Base-by-base conservation (phyloP, 306 rosid species). In the Ochetophila trinervis region DNA sequence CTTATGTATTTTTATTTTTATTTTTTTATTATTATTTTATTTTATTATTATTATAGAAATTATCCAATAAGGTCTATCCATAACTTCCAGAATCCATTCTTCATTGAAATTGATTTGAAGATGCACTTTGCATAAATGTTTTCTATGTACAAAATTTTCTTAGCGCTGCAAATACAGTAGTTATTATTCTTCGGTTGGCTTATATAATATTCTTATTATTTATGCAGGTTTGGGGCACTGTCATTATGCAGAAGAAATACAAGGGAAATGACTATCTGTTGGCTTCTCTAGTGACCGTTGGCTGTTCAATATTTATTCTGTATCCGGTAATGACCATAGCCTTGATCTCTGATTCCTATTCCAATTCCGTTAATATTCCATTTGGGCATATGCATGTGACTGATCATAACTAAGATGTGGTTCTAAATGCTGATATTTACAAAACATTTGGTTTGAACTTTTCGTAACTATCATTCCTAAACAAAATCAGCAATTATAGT, bases 231-330 rank as follows among this genome's bases (percentile, higher is more conserved):
- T 93, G 99, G 97, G 95, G 99, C 37, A 78, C 94, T 30, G 66
- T 90, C 62, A 93, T 93, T 42, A 90, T 90, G 99, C 99, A 93
- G 76, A 90, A 90, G 81, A 93, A 60, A 81, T 93, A 90, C 52
- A 74, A 62, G 63, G 96, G 88, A 45, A 83, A 47, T 32, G 97
- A 93, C 78, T 93, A 88, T 79, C 68, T 87, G 65, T 72, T 86
- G 69, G 86, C 96, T 34, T 80, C 87, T 78, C 67, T 86, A 27
- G 91, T 93, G 65, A 93, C 97, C 54, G 67, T 90, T 66, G 99
- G 97, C 60, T 93, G 97, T 81, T 84, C 97, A 50, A 75, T 90
- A 57, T 93, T 93, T 70, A 88, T 93, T 76, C 66, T 93, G 42
- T 90, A 87, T 77, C 99, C 96, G 82, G 99, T 93, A 87, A 83